Evolutionary conservation across 495 filamentous ascomycete species (phyloP).

Genomic region (Penicillium odoratum): DNA sequence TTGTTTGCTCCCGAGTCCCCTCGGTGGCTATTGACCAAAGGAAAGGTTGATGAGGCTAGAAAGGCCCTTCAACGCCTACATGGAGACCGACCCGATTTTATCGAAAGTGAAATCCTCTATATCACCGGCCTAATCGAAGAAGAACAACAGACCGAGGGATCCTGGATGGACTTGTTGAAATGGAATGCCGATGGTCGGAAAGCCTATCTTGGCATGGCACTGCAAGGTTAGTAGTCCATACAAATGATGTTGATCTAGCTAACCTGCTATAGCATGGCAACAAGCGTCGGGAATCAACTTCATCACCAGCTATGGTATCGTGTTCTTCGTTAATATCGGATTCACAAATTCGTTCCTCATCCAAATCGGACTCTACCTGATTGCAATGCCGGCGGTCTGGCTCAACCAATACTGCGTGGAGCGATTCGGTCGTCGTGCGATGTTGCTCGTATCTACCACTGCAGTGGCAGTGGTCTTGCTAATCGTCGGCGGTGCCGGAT

Average conservation of each 20-base stretch:
- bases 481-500: background rate
- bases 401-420: slow-evolving; percentile 1
- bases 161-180: background rate
- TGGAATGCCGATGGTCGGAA: slow-evolving; percentile 1
- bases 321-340: background rate
- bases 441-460: background rate
- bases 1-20: slow-evolving; percentile 1
- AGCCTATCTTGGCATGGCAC: background rate
- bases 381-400: slow-evolving; percentile 2
- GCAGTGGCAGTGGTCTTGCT: background rate
- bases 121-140: background rate
- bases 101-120: background rate
- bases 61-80: background rate
- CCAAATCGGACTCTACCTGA: slow-evolving; percentile 1
- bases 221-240: slow-evolving; percentile 1
- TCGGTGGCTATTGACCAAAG: background rate
- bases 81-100: background rate
- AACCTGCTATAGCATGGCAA: slow-evolving; percentile 1
- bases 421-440: slow-evolving; percentile 1
- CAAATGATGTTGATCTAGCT: background rate
- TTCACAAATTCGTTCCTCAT: slow-evolving; percentile 1
- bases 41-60: background rate
- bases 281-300: slow-evolving; percentile 6
- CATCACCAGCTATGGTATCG: slow-evolving; percentile 2
- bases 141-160: background rate